phyloP scores from a whole-genome alignment of 768 basidiomycete species.

The Dioszegia aurantiaca region DNA sequence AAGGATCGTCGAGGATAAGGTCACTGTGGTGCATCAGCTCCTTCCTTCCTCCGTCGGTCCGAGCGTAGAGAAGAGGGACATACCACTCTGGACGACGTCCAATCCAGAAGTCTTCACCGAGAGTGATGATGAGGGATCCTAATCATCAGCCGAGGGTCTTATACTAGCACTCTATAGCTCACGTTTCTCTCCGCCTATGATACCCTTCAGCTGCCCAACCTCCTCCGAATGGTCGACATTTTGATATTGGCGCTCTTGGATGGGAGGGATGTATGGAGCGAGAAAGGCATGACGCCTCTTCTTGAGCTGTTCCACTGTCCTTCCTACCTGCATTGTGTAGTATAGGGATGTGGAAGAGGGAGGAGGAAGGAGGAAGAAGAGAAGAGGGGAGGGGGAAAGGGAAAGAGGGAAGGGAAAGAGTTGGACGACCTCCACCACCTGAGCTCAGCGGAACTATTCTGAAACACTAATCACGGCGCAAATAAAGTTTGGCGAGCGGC shows the following conservation, averaged over 20 bases:
- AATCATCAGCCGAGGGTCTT: background rate
- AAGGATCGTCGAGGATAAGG: slow-evolving; percentile 13
- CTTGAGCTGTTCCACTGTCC: slow-evolving; percentile 12
- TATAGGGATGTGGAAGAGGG: background rate
- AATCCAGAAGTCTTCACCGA: slow-evolving; percentile 20
- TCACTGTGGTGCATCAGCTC: slow-evolving; percentile 13
- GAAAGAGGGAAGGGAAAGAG: background rate
- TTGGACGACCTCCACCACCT: slow-evolving; percentile 7
- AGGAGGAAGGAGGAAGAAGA: background rate
- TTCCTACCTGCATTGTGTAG: background rate
- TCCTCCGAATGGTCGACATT: slow-evolving; percentile 6
- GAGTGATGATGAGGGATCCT: slow-evolving; percentile 14
- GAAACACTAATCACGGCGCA: slow-evolving; percentile 11
- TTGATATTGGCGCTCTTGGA: background rate
- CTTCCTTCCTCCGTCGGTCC: background rate
- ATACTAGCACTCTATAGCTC: background rate
- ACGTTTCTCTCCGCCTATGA: background rate
- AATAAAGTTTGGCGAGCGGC: background rate
- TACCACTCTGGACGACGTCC: slow-evolving; percentile 21
- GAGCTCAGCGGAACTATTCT: background rate
- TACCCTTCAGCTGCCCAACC: slow-evolving; percentile 6
- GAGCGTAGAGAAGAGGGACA: background rate
- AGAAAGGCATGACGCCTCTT: slow-evolving; percentile 13
- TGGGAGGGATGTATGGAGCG: background rate
- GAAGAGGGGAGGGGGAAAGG: background rate